Conservation (phyloP, 2,329 filamentous ascomycete genomes). For the Pyricularia grisea region DNA sequence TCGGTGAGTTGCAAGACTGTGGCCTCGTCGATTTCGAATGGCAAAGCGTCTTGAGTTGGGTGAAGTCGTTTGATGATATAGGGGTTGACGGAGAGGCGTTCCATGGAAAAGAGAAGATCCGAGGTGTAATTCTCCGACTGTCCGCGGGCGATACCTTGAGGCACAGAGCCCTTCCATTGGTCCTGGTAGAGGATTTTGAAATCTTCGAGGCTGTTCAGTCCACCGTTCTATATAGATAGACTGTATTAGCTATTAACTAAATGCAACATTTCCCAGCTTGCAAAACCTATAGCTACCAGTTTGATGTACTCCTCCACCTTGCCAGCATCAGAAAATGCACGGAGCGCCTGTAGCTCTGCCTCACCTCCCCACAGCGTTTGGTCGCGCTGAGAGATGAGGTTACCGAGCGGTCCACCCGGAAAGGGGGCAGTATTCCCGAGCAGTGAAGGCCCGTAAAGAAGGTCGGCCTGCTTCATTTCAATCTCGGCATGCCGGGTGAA, state of each 20-base stretch:
- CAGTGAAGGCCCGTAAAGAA: background rate
- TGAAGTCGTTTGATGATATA: slow-evolving; percentile 25
- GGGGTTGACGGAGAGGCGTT: slow-evolving; percentile 31
- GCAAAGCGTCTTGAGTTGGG: slow-evolving; percentile 19
- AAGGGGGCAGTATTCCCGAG: background rate
- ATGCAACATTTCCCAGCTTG: background rate
- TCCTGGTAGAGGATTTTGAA: slow-evolving; percentile 30
- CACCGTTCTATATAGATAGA: slow-evolving; percentile 18
- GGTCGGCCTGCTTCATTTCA: background rate
- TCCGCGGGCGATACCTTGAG: slow-evolving; percentile 23
- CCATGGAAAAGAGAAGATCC: slow-evolving; percentile 37
- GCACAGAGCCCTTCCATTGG: slow-evolving; percentile 27
- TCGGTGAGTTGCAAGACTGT: slow-evolving; percentile 20
- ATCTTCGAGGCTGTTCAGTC: slow-evolving; percentile 23
- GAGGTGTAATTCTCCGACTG: slow-evolving; percentile 33
- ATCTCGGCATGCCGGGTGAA: background rate
- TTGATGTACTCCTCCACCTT: background rate
- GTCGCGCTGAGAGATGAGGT: background rate
- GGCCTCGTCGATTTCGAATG: slow-evolving; percentile 24
- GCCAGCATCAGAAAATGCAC: background rate
- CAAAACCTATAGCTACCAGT: background rate
- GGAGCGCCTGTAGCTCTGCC: background rate
- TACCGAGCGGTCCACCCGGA: background rate
- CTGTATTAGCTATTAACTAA: too few relatives aligned
- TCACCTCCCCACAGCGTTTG: background rate